A percentile compares a stretch with the other conserved stretches of the same genome.
phyloP scores from a whole-genome alignment of 1,284 basidiomycete species.

The Mycena sp. region DNA sequence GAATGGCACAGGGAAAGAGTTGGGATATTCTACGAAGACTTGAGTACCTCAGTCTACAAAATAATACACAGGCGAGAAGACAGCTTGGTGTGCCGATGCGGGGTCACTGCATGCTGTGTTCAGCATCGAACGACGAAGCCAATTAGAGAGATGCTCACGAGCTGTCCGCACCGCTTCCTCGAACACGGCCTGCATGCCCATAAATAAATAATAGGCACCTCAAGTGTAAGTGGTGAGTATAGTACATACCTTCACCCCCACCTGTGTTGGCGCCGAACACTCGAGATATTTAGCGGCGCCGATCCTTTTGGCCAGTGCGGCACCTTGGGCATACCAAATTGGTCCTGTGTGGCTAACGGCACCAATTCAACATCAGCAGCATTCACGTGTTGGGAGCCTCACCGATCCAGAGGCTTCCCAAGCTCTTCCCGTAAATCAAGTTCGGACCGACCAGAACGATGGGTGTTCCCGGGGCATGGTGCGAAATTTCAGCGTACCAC shows the following conservation, averaged over 20 bases:
- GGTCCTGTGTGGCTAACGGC: no score
- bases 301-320: conserved; percentile 87
- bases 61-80: no score
- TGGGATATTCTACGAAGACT: no score
- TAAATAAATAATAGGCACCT: neutral
- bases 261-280: conserved; percentile 97
- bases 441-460: conserved; percentile 96
- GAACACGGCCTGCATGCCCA: conserved; percentile 74
- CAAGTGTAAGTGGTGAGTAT: no score
- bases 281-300: conserved; percentile 96
- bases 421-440: conserved; percentile 97
- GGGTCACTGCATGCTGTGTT: conserved; percentile 1
- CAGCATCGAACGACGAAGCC: conserved; percentile 15
- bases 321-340: no score
- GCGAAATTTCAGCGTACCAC: conserved; percentile 97
- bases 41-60: no score
- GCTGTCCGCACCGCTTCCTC: conserved; percentile 95
- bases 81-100: no score
- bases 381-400: no score
- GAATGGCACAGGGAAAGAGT: no score
- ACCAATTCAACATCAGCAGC: no score
- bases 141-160: conserved; percentile 64
- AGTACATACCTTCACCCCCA: conserved; percentile 77
- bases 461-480: conserved; percentile 94
- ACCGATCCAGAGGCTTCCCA: conserved; percentile 69